phyloP scores from a whole-genome alignment of 345 rosid genomes.

The Eutrema yunnanense region DNA sequence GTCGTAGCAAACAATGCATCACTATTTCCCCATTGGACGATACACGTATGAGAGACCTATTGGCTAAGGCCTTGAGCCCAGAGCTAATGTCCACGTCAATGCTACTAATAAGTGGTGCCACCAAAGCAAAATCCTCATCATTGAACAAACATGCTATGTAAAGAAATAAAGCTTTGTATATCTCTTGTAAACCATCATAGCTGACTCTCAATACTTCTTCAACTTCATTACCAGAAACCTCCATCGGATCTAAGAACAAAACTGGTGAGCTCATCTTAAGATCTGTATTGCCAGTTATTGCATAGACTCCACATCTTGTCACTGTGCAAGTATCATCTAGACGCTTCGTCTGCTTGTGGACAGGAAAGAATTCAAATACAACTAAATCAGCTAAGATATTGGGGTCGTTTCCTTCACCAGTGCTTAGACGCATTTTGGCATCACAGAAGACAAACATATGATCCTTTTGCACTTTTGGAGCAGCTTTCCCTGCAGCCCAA shows the following conservation, averaged over 20 bases:
- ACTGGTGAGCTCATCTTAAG: background rate
- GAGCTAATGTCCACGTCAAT: background rate
- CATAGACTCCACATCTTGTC: background rate
- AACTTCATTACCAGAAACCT: background rate
- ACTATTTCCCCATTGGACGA: background rate
- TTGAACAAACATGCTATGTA: background rate
- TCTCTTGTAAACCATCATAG: background rate
- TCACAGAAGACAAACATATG: constrained; percentile 10
- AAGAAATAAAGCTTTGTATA: background rate
- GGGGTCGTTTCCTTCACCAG: background rate
- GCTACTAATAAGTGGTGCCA: background rate
- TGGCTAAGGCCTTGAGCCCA: background rate
- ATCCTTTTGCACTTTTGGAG: background rate
- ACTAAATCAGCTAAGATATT: background rate
- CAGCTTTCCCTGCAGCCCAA: background rate
- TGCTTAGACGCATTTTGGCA: background rate
- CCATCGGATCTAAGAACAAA: background rate
- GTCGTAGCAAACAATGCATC: background rate
- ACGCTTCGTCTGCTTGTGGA: background rate
- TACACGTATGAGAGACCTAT: background rate
- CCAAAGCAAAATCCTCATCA: background rate
- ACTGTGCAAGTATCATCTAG: background rate
- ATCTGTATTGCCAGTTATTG: background rate
- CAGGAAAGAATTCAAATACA: background rate
- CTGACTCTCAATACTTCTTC: background rate